A percentile compares a stretch with the other conserved stretches of the same genome.
Evolutionary conservation across 176 grass and related monocot species (phyloP).

Genomic region (Cymbopogon citratus): DNA sequence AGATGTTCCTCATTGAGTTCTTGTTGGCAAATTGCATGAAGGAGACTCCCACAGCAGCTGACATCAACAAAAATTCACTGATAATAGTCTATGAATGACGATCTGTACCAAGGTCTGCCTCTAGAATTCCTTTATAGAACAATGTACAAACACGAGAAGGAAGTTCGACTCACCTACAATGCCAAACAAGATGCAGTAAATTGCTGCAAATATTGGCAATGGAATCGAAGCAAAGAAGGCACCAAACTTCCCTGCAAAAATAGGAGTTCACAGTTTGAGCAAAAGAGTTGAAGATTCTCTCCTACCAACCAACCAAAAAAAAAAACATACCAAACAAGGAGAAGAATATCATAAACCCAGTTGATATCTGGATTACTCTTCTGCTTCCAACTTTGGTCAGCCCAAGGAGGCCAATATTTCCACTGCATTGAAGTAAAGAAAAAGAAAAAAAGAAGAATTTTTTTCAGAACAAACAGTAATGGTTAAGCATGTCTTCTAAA

Average conservation of each 20-base stretch:
- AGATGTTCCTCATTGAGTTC: slow-evolving; percentile 79
- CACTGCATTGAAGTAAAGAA: too few relatives aligned
- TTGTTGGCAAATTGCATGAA: slow-evolving; percentile 80
- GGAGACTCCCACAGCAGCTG: slow-evolving; percentile 76
- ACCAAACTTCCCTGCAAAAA: slow-evolving; percentile 76
- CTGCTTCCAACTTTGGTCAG: too few relatives aligned
- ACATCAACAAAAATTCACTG: neutral
- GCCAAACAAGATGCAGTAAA: slow-evolving; percentile 89
- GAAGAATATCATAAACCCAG: slow-evolving; percentile 72
- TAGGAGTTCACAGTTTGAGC: neutral
- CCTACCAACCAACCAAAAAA: slow-evolving; percentile 1
- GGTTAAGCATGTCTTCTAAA: too few relatives aligned
- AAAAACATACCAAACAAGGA: slow-evolving; percentile 76
- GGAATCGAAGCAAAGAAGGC: slow-evolving; percentile 93
- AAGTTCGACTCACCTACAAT: slow-evolving; percentile 60
- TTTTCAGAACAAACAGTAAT: too few relatives aligned
- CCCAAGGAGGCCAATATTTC: too few relatives aligned
- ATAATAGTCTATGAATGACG: slow-evolving; percentile 5
- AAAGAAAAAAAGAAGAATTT: too few relatives aligned
- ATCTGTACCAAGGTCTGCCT: neutral
- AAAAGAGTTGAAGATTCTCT: neutral
- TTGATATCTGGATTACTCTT: too few relatives aligned
- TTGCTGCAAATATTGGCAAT: slow-evolving; percentile 78
- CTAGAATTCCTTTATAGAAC: neutral
- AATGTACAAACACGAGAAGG: neutral